Evolutionary conservation across 768 basidiomycete genomes (phyloP), one percentile per base, ranked within the genome.

Genomic region (Phlegmacium glaucopus): DNA sequence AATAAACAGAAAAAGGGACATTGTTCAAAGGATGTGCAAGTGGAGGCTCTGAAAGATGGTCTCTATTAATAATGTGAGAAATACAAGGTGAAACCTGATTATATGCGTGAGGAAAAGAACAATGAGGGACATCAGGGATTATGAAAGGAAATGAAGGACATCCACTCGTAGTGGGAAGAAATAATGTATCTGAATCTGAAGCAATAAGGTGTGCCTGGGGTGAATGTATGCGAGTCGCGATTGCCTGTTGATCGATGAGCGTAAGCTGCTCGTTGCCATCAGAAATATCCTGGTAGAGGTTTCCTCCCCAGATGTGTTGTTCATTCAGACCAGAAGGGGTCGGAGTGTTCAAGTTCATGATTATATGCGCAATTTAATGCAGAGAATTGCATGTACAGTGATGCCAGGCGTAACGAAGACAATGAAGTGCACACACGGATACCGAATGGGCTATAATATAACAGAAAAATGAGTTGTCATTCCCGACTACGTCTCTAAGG

Each of bases 251-350:
- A 35, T 22, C 43, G 13, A 32, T 32, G 13, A 32, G 30, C 8
- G 30, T 32, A 32, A 13, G 9, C 30, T 32, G 30, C 8, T 32
- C 30, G 13, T 32, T 13, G 30, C 27, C 25, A 32, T 29, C 43
- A 9, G 15, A 25, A 22, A 12, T 32, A 15, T 32, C 35, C 17
- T 29, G 16, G 8, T 13, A 8, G 30, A 32, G 13, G 9, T 8
- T 32, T 32, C 30, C 30, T 13, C 43, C 43, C 43, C 43, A 44
- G 15, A 44, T 12, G 29, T n/a, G n/a, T n/a, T n/a, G n/a, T n/a
- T n/a, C n/a, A n/a, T n/a, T n/a, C n/a, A n/a, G n/a, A n/a, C n/a
- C 18, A 16, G 30, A n/a, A 16, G 22, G 32, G 17, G 32, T 34
- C 17, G 32, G 29, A 44, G 32, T 44, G 16, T 25, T 9, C 43